Base-by-base conservation (phyloP, 1,284 basidiomycete genomes). In the Moesziomyces sp. region DNA sequence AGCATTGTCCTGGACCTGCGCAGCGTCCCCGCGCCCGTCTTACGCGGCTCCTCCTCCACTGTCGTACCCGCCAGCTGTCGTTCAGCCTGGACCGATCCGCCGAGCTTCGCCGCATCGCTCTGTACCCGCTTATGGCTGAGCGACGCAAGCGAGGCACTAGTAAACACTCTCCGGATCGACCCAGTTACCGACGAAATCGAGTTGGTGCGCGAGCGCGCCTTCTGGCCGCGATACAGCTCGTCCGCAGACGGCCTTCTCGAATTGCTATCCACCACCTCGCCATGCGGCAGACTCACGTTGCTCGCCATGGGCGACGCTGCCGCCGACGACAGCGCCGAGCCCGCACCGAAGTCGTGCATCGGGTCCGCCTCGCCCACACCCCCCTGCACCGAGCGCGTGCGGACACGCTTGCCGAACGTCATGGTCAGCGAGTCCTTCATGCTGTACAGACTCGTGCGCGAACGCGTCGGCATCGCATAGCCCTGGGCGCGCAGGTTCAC, bases 1-100 rank as follows among this genome's bases (percentile, higher is more conserved):
- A 75, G 63, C 72, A 75, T 75, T 26, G 72, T 75, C 63, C 47
- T 66, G n/a, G 72, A 71, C 38, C 72, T 58, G 10, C 72, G 62
- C 52, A 75, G 44, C 9, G 58, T 71, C 18, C 52, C 47, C 24
- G 40, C 14, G 21, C 58, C 61, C 21, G 48, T 13, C 49, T 60
- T 70, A 23, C 58, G 61, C 14, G 60, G 46, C 9, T 30, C 30
- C 23, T 52, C 13, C 16, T 10, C 16, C 14, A 38, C 16, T 14
- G 14, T 3, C 35, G 35, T 16, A 21, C 10, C n/a, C 4, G 54
- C 52, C 51, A 64, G 35, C 21, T 56, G 70, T 46, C 70, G 63
- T n/a, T 64, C 60, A 13, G 35, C n/a, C 53, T 60, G 65, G 38
- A 45, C 46, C n/a, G 65, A 58, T 14, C 57, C 58, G 6, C 54